Evolutionary conservation across 129 eudicot genomes (phyloP).

Genomic region (Arctium lappa): DNA sequence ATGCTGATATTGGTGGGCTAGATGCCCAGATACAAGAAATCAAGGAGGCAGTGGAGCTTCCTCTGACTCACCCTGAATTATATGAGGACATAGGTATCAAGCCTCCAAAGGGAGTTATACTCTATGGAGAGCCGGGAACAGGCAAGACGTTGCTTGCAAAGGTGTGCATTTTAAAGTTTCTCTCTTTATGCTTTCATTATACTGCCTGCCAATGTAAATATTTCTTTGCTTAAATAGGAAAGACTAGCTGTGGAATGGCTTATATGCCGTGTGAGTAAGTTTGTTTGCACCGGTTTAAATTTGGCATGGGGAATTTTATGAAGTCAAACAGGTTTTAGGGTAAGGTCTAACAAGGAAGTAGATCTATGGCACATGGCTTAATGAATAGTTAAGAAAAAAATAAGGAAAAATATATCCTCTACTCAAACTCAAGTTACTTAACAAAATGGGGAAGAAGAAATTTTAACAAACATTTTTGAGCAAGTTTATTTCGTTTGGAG

Average conservation of each 20-base stretch:
- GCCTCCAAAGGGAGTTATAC: conserved; percentile 97
- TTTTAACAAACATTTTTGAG: background rate
- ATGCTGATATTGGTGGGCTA: conserved; percentile 97
- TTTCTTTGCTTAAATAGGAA: background rate
- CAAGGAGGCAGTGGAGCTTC: conserved; percentile 98
- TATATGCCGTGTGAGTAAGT: background rate
- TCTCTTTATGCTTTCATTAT: background rate
- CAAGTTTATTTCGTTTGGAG: background rate
- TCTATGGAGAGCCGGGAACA: conserved; percentile 97
- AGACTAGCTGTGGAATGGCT: background rate
- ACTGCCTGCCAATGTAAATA: background rate
- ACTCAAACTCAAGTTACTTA: no score
- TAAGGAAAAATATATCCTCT: background rate
- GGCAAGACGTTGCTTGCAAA: conserved; percentile 97
- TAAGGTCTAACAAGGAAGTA: background rate
- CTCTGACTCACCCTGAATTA: conserved; percentile 91
- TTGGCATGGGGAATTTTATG: background rate
- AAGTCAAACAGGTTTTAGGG: background rate
- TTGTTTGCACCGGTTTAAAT: background rate
- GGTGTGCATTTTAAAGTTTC: conserved; percentile 38
- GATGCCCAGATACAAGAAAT: conserved; percentile 98
- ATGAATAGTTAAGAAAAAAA: no score
- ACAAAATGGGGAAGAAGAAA: no score
- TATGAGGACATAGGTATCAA: conserved; percentile 97
- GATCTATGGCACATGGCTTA: background rate